Percentiles rank a stretch among this genome's conserved stretches.
Evolutionary conservation across 257 asterid species (phyloP).

Genomic region (Nicotiana tabacum): DNA sequence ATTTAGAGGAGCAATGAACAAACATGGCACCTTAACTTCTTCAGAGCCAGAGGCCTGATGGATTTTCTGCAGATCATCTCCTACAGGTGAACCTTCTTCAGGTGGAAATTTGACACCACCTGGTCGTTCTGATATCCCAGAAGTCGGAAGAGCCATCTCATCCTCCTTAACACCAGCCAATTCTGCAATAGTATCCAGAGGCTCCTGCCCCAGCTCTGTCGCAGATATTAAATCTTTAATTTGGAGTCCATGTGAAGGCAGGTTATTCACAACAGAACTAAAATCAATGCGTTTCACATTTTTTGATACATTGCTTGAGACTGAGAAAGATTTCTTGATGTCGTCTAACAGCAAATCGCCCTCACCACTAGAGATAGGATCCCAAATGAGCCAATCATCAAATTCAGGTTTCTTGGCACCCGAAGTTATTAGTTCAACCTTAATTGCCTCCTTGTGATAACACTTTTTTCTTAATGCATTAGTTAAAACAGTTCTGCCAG

Average conservation of each 20-base stretch:
- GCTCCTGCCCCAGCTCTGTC: constrained; percentile 17
- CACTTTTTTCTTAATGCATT: constrained; percentile 63
- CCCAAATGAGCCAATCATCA: constrained; percentile 84
- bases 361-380: constrained; percentile 92
- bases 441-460: constrained; percentile 67
- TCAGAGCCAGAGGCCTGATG: constrained; percentile 21
- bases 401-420: constrained; percentile 29
- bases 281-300: constrained; percentile 46
- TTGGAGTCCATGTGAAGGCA: constrained; percentile 66
- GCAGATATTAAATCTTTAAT: constrained; percentile 40
- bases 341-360: constrained; percentile 85
- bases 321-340: constrained; percentile 64
- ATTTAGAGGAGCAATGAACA: constrained; percentile 19
- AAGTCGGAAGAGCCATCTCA: constrained; percentile 26
- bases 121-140: constrained; percentile 29
- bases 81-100: constrained; percentile 20
- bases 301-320: constrained; percentile 29
- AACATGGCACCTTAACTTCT: constrained; percentile 18
- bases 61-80: constrained; percentile 12
- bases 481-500: constrained; percentile 62
- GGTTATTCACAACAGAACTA: constrained; percentile 45
- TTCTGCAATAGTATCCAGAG: constrained; percentile 18
- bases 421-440: constrained; percentile 61
- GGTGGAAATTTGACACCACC: constrained; percentile 10
- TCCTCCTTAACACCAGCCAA: constrained; percentile 24